A percentile compares a stretch with the other conserved stretches of the same genome.
These are phyloP conservation scores for Coniosporium apollinis DNA, from an alignment of 495 filamentous ascomycete genomes.

Conservation along the genomic window DNA sequence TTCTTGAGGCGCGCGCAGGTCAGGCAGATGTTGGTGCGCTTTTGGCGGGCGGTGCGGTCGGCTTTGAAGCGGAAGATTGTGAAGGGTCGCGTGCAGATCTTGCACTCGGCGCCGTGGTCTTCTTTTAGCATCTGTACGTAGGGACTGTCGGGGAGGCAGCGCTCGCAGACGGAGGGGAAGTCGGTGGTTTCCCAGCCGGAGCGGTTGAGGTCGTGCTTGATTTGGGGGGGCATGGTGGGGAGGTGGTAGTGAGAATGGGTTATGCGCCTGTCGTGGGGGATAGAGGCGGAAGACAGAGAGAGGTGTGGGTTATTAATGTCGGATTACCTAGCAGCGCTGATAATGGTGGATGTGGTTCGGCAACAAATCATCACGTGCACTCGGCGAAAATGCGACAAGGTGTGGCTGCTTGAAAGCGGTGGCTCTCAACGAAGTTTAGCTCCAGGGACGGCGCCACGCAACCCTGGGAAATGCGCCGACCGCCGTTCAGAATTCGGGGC, in stretches of 20 bases:
- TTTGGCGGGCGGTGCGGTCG: conserved; percentile 72
- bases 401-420: too few species aligned
- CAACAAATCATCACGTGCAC: too few species aligned
- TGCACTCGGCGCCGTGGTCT: conserved; percentile 66
- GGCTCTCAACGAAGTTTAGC: too few species aligned
- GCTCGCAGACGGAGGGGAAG: conserved; percentile 49
- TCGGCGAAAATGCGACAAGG: too few species aligned
- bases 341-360: too few species aligned
- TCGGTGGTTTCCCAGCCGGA: conserved; percentile 86
- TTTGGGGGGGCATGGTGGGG: conserved; percentile 42
- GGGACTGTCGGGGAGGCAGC: conserved; percentile 86
- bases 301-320: too few species aligned
- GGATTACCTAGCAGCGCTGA: not conserved
- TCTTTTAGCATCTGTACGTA: conserved; percentile 99
- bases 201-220: conserved; percentile 94
- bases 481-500: too few species aligned
- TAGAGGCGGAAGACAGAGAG: too few species aligned
- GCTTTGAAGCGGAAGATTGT: conserved; percentile 92
- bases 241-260: not conserved
- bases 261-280: too few species aligned
- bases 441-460: too few species aligned
- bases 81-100: conserved; percentile 86
- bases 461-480: too few species aligned
- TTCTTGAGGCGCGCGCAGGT: conserved; percentile 91
- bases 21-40: conserved; percentile 82